Conservation (phyloP, 305 asterid genomes). For the Ilex paraguariensis region DNA sequence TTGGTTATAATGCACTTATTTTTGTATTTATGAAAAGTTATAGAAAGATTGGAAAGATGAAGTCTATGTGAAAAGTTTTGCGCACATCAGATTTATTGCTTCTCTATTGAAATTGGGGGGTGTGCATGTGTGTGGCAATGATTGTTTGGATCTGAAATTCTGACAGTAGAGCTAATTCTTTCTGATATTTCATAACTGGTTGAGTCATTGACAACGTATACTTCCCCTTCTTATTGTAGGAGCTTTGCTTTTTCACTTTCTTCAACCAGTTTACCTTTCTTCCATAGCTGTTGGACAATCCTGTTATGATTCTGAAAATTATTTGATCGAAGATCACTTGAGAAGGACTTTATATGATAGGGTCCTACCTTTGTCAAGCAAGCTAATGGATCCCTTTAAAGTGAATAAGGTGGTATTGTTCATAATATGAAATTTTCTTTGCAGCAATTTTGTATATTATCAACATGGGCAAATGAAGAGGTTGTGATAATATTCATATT, state of each 20-base stretch:
- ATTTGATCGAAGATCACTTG: constrained; percentile 28
- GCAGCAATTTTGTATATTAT: neutral
- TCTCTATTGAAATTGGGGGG: too few relatives aligned
- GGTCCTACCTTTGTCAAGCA: constrained; percentile 46
- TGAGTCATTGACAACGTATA: neutral
- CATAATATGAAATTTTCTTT: neutral
- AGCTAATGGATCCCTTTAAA: constrained; percentile 54
- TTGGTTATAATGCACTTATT: too few relatives aligned
- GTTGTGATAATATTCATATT: neutral
- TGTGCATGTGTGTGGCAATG: too few relatives aligned
- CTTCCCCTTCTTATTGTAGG: constrained; percentile 37
- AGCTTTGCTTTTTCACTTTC: constrained; percentile 70
- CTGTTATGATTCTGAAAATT: constrained; percentile 28
- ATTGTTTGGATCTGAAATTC: too few relatives aligned
- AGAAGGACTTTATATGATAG: constrained; percentile 58
- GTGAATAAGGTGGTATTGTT: constrained; percentile 53
- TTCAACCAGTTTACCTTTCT: constrained; percentile 77
- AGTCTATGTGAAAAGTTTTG: too few relatives aligned
- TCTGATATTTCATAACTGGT: too few relatives aligned
- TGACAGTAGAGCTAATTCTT: too few relatives aligned
- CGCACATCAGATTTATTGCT: too few relatives aligned
- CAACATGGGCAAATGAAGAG: neutral
- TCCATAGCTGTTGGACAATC: constrained; percentile 67
- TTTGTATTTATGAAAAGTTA: too few relatives aligned
- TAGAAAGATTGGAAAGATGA: too few relatives aligned